Conservation (phyloP, 495 filamentous ascomycete genomes). For the Xylaria acuta region DNA sequence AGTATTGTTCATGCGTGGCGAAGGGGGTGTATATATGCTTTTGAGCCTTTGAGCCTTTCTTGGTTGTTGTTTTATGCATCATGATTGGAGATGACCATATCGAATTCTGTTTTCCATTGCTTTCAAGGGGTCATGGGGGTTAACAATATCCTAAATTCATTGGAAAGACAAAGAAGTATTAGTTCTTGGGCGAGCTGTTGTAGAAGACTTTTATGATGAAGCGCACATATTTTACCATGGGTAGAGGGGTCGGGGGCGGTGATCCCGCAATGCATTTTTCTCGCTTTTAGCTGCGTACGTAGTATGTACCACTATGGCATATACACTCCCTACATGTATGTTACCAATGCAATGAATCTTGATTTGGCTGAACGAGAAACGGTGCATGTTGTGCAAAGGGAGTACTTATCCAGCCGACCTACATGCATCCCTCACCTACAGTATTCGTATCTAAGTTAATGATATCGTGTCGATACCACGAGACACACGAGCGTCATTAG, state of each 20-base stretch:
- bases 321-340: conserved; percentile 2
- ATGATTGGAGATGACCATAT: conserved; percentile 2
- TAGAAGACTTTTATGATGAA: not conserved
- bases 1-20: not conserved
- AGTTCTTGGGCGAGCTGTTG: not conserved
- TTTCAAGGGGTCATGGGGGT: not conserved
- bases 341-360: not conserved
- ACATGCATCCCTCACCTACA: not conserved
- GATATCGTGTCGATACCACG: not conserved
- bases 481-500: not conserved
- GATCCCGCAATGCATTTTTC: conserved; percentile 11
- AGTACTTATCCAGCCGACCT: not conserved
- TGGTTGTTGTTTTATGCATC: conserved; percentile 7
- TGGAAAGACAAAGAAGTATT: not conserved
- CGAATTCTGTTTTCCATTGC: not conserved
- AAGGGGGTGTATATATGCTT: not conserved
- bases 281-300: conserved; percentile 10
- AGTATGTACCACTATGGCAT: conserved; percentile 11
- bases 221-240: conserved; percentile 2
- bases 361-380: not conserved
- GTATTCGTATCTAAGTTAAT: not conserved
- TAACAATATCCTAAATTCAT: not conserved
- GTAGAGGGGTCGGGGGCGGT: not conserved
- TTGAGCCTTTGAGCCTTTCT: not conserved
- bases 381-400: not conserved